A percentile compares a stretch with the other conserved stretches of the same genome.
phyloP scores from a whole-genome alignment of 257 asterid genomes.

The Solanum sparsipilum region DNA sequence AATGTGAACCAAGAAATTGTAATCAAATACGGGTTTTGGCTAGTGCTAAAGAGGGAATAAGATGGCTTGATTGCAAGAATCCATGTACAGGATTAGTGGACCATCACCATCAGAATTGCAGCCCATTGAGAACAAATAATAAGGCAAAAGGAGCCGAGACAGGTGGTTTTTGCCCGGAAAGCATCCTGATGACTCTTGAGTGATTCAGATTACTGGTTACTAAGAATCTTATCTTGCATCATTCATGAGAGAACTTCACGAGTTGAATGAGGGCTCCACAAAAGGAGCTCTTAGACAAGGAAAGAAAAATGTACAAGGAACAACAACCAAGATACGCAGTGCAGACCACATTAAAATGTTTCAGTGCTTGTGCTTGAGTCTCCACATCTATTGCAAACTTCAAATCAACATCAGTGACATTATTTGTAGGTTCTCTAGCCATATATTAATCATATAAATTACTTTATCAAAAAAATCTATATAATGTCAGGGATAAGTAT shows the following conservation, averaged over 20 bases:
- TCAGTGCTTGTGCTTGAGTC: not conserved
- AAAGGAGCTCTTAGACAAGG: not conserved
- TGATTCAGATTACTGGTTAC: not conserved
- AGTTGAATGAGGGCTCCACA: not conserved
- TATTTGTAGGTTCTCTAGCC: not conserved
- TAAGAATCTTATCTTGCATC: not conserved
- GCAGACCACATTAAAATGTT: not conserved
- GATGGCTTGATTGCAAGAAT: not conserved
- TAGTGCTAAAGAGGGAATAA: not conserved
- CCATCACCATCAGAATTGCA: not conserved
- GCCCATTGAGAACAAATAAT: not conserved
- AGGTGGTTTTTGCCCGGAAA: not conserved
- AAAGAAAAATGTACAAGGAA: not conserved
- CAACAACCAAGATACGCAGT: not conserved
- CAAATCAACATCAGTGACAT: not conserved
- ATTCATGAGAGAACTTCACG: not conserved
- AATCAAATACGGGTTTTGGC: not conserved
- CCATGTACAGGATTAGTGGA: not conserved
- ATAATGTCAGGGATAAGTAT: constrained; percentile 5
- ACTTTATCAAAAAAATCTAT: not conserved
- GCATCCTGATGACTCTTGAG: not conserved
- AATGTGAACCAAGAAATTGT: not conserved
- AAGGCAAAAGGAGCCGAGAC: not conserved
- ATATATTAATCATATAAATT: not conserved
- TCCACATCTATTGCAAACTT: not conserved